These are phyloP conservation scores for Termitomyces titanicus DNA, from an alignment of 768 basidiomycete species.

Conservation along the genomic window DNA sequence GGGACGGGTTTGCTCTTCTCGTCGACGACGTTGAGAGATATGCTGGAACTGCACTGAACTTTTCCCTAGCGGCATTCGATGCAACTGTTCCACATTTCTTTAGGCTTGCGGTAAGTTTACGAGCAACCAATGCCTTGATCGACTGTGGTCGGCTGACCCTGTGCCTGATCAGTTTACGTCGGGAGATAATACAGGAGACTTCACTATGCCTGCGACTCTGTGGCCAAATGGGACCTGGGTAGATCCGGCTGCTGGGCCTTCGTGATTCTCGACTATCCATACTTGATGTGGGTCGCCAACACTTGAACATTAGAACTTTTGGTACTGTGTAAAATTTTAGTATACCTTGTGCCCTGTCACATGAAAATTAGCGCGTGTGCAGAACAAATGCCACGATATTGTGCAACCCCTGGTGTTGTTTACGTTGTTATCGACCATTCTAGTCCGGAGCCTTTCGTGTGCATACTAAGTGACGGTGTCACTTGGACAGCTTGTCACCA, in stretches of 20 bases:
- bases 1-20: constrained; percentile 76
- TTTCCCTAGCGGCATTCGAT: constrained; percentile 61
- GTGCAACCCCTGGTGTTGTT: too few species aligned
- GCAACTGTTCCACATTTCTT: constrained; percentile 70
- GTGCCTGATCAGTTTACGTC: constrained; percentile 41
- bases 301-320: not conserved
- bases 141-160: not conserved
- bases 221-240: constrained; percentile 84
- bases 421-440: too few species aligned
- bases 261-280: constrained; percentile 22
- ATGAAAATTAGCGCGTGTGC: too few species aligned
- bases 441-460: not conserved
- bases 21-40: constrained; percentile 88
- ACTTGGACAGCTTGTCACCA: not conserved
- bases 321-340: constrained; percentile 1
- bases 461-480: not conserved
- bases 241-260: constrained; percentile 67
- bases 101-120: constrained; percentile 66
- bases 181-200: constrained; percentile 57
- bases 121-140: not conserved
- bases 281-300: not conserved
- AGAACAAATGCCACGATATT: not conserved
- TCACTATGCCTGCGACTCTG: constrained; percentile 72
- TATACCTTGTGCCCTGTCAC: not conserved
- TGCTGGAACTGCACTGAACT: constrained; percentile 66